Base-by-base conservation (phyloP, 345 rosid species). In the Euclidium syriacum region DNA sequence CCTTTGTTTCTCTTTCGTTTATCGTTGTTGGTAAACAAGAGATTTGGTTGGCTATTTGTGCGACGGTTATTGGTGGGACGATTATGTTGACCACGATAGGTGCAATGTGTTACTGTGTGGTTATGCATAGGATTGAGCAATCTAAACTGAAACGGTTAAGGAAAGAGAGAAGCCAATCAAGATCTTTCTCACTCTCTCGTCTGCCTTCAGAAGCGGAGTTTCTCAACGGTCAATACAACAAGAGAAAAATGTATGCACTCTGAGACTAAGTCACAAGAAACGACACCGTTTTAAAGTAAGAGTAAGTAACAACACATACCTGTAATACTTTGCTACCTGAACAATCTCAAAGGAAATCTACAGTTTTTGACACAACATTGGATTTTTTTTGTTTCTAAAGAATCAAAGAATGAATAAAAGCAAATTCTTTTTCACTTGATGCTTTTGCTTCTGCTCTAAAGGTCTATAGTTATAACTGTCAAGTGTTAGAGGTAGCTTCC, bases 21-120 rank as follows among this genome's bases (percentile, higher is more conserved):
- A 82, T 89, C 47, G 90, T 92, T 7, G 95, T 87, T 56, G 98
- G 98, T 10, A 64, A 80, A 50, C 68, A 78, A 3, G 84, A 80
- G 9, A 72, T 71, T 65, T 87, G 91, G 94, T 87, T 92, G 36
- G 98, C 94, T 8, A 62, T 85, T 14, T 78, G 53, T 34, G 83
- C 95, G 1, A 87, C 95, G 5, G 68, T 77, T 17, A 78, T 92
- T 11, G 98, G 97, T 11, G 61, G 90, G 51, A 15, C 83, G 17
- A 85, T 92, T 65, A 92, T 92, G 98, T 84, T 92, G 8, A 79
- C 90, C 6, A 92, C 97, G 5, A 87, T 89, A 24, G 98, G 97
- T 12, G 77, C 90, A 24, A 92, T 92, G 98, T 85, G 89, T 68
- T 92, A 89, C 27, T 89, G 88, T 53, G 91, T 82, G 50, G 44